These are phyloP conservation scores for Phytophthora ramorum DNA, from an alignment of 352 stramenopile genomes.

Conservation along the genomic window DNA sequence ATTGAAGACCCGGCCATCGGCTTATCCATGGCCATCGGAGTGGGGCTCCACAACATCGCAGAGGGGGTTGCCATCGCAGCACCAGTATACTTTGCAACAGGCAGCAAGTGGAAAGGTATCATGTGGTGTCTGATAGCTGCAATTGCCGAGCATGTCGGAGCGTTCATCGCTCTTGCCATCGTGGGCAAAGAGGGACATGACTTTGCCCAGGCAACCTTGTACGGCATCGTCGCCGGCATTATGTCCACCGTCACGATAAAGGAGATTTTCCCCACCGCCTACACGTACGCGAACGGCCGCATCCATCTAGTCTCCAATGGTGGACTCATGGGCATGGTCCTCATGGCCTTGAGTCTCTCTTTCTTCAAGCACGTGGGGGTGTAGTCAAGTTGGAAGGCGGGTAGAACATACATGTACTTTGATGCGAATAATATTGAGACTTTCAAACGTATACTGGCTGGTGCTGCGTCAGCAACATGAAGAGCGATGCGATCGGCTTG, in stretches of 20 bases:
- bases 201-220: slow-evolving; percentile 82
- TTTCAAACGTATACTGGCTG: no score
- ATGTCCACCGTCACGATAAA: slow-evolving; percentile 94
- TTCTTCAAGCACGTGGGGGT: slow-evolving; percentile 78
- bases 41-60: slow-evolving; percentile 97
- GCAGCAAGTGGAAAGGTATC: slow-evolving; percentile 94
- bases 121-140: slow-evolving; percentile 90
- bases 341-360: slow-evolving; percentile 92
- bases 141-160: slow-evolving; percentile 92
- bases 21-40: slow-evolving; percentile 91
- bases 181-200: slow-evolving; percentile 47
- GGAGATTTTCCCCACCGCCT: slow-evolving; percentile 92
- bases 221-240: slow-evolving; percentile 93
- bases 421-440: not conserved
- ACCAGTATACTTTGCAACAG: slow-evolving; percentile 97
- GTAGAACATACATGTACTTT: slow-evolving; percentile 1
- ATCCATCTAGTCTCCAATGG: slow-evolving; percentile 84
- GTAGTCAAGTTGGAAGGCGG: not conserved
- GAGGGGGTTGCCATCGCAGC: slow-evolving; percentile 96
- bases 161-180: slow-evolving; percentile 82
- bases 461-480: no score
- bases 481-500: no score
- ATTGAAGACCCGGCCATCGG: slow-evolving; percentile 90
- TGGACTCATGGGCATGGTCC: slow-evolving; percentile 84
- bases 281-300: slow-evolving; percentile 88